Base-by-base conservation (phyloP, 441 rosid genomes). In the Mallotus japonicus region DNA sequence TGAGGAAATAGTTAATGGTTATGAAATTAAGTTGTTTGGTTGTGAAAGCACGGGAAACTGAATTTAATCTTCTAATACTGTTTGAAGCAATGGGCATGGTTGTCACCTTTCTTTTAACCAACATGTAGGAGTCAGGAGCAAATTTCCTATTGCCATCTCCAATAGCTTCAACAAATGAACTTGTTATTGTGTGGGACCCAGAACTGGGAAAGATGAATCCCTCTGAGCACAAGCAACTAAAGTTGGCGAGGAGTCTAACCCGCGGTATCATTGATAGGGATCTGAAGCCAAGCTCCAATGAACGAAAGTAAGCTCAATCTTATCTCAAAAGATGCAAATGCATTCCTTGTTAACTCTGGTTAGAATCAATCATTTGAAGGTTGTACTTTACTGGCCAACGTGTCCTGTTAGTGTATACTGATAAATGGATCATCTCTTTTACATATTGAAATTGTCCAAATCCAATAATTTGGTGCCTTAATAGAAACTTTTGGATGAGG, bases 261-360 rank as follows among this genome's bases (percentile, higher is more conserved):
- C 95, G 97, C 76, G 97, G 97, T 71, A 93, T 91, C 70, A 95
- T 93, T 74, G 97, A 95, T 83, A 93, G 94, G 87, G 98, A 95
- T 87, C 92, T 95, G 80, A 95, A 93, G 83, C 99, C 99, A 65
- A 93, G 97, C 75, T 47, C 70, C 73, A 79, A 78, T 14, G 98
- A 93, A 77, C 84, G 97, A 67, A 95, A 91, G 99, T 95, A 91
- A 88, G 91, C 76, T 56, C 62, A 28, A 69, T 74, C 65, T 1
- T 78, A 28, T 65, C 3, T 37, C 34, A 6, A 34, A 55, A 71
- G 50, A 20, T 79, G 63, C 53, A 55, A 58, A 12, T 49, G 49
- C n/a, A 50, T 59, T 58, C 20, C 70, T 64, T 62, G 71, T 62
- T 19, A 37, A 4, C 42, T 10, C 32, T 32, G 20, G 8, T 46